Conservation (phyloP, 73 alveolate species). For the Paramecium bursaria region DNA sequence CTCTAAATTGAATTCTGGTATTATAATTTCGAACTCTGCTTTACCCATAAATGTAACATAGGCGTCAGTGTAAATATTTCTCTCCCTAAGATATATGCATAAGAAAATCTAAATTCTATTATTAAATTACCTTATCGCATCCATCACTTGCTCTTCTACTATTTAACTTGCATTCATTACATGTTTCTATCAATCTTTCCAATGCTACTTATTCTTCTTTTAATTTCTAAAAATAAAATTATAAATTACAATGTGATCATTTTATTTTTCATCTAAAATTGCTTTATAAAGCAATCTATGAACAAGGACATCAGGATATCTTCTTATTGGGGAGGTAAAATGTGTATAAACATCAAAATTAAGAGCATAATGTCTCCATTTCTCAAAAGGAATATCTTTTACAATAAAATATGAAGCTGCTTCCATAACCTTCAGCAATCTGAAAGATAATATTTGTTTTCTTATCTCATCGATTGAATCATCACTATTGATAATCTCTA, state of each 20-base stretch:
- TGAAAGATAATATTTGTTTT: constrained; percentile 1
- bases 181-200: constrained; percentile 38
- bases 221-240: constrained; percentile 10
- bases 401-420: constrained; percentile 84
- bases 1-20: constrained; percentile 47
- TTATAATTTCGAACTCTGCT: constrained; percentile 6
- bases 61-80: constrained; percentile 35
- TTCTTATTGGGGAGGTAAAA: constrained; percentile 95
- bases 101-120: constrained; percentile 33
- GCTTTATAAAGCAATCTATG: constrained; percentile 88
- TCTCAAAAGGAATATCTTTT: constrained; percentile 73
- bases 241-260: constrained; percentile 73
- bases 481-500: constrained; percentile 27
- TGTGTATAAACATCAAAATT: constrained; percentile 95
- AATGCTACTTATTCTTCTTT: constrained; percentile 5
- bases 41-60: neutral
- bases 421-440: constrained; percentile 59
- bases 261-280: constrained; percentile 73
- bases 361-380: constrained; percentile 90
- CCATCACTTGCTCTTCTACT: constrained; percentile 59
- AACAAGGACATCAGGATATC: constrained; percentile 96
- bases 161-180: constrained; percentile 63
- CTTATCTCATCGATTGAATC: constrained; percentile 17
- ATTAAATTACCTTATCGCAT: constrained; percentile 55
- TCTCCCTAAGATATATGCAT: constrained; percentile 28